phyloP scores from a whole-genome alignment of 306 rosid species.

The Cercis canadensis region DNA sequence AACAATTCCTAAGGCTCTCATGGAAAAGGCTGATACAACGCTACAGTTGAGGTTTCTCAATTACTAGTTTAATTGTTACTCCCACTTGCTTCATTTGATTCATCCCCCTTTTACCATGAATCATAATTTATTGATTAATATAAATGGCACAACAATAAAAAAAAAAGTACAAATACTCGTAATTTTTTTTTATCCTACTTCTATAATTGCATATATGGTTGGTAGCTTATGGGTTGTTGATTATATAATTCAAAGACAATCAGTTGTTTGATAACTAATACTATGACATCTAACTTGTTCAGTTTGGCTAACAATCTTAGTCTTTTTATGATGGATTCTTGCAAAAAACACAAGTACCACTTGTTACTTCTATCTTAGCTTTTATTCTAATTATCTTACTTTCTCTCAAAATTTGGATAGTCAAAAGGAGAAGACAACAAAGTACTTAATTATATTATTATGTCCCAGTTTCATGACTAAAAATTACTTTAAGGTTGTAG shows the following conservation, averaged over 20 bases:
- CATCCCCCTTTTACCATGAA: too few species aligned
- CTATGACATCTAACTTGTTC: background rate
- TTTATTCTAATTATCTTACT: background rate
- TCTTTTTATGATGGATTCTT: background rate
- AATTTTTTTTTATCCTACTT: too few species aligned
- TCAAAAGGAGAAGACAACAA: background rate
- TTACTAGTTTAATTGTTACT: background rate
- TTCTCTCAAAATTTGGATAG: background rate
- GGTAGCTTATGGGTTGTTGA: background rate
- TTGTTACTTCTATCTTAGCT: background rate
- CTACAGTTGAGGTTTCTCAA: constrained; percentile 21
- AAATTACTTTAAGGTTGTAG: too few species aligned
- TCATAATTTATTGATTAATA: too few species aligned
- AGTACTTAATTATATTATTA: background rate
- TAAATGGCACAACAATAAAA: too few species aligned
- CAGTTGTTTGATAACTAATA: background rate
- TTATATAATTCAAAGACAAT: background rate
- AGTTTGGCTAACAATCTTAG: constrained; percentile 3
- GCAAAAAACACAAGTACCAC: background rate
- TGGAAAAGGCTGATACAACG: constrained; percentile 20
- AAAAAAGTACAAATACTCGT: too few species aligned
- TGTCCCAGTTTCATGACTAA: too few species aligned
- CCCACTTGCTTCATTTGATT: too few species aligned
- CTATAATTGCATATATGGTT: too few species aligned
- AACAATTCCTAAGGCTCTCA: constrained; percentile 33